Percentiles rank a stretch among this genome's conserved stretches.
Evolutionary conservation across 2,329 filamentous ascomycete genomes (phyloP).

Genomic region (Beauveria sp.): DNA sequence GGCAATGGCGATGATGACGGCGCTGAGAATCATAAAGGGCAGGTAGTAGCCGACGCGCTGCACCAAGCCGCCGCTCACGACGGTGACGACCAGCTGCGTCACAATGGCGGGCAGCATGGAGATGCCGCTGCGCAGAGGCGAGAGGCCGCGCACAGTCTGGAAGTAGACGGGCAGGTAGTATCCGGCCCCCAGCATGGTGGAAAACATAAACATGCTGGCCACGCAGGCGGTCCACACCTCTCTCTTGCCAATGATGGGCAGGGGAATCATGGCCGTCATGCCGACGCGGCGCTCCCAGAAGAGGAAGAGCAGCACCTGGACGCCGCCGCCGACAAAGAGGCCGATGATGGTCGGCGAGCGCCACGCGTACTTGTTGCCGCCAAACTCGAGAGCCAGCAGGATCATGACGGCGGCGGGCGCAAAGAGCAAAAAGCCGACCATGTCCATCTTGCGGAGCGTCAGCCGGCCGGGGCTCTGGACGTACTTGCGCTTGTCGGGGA

Average conservation of each 20-base stretch:
- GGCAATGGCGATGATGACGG: slow-evolving; percentile 24
- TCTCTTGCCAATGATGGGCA: slow-evolving; percentile 34
- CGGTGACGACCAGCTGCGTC: slow-evolving; percentile 19
- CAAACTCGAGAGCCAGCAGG: slow-evolving; percentile 46
- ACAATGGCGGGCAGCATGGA: slow-evolving; percentile 22
- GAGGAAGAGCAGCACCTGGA: slow-evolving; percentile 34
- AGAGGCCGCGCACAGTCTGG: slow-evolving; percentile 34
- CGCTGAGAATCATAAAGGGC: slow-evolving; percentile 31
- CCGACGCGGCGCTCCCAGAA: slow-evolving; percentile 36
- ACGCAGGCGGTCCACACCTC: slow-evolving; percentile 34
- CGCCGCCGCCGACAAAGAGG: slow-evolving; percentile 34
- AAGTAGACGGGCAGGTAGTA: slow-evolving; percentile 47
- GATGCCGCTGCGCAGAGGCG: slow-evolving; percentile 22
- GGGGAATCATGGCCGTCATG: slow-evolving; percentile 42
- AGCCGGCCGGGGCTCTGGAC: slow-evolving; percentile 25
- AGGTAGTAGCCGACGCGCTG: slow-evolving; percentile 34
- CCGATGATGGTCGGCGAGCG: slow-evolving; percentile 35
- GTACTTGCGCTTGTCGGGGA: slow-evolving; percentile 33
- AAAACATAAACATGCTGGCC: slow-evolving; percentile 35
- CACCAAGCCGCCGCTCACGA: slow-evolving; percentile 18
- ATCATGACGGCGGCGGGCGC: slow-evolving; percentile 40
- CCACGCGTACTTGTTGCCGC: slow-evolving; percentile 40
- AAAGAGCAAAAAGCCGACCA: slow-evolving; percentile 36
- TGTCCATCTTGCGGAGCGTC: slow-evolving; percentile 31
- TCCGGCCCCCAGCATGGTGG: slow-evolving; percentile 35